Base-by-base conservation (phyloP, 805 yeast genomes). In the Saturnispora dispora region DNA sequence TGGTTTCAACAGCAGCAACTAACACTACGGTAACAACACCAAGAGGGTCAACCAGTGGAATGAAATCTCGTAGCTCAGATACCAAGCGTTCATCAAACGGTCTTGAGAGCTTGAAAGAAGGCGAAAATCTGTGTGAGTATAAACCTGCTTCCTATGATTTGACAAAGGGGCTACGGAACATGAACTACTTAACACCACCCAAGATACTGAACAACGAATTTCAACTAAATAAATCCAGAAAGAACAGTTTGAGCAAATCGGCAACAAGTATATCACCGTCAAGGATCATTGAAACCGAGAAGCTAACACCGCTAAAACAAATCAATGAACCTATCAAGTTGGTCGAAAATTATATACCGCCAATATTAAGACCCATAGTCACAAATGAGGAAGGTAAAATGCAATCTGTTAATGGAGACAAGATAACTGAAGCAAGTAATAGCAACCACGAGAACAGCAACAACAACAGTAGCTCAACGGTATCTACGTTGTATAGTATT, bases 141-240 rank as follows among this genome's bases (percentile, higher is more conserved):
- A 54, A 61, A 27, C 81, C 81, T 0, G 81, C 81, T 2, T 63
- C 65, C 8, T 76, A 71, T 59, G 80, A 76, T 55, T 61, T 76
- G 13, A 59, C 68, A 5, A 67, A 70, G 53, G 71, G 75, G 8
- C 61, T 67, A 4, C 55, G 76, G 37, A 60, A 72, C 37, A 65
- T 48, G 36, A 42, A 43, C 13, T 22, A 58, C 52, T 13, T n/a
- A n/a, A 45, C 20, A 27, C 51, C 27, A 42, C 51, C 27, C 3
- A 28, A 17, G 43, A 15, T 30, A 30, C 37, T 47, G 28, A 41
- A 42, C 11, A 18, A 36, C 9, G 42, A 42, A 33, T 48, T 30
- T 22, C 43, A 33, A 11, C 17, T 48, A n/a, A 48, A 48, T 15
- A 23, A 35, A 13, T 5, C 48, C 5, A 46, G 8, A 15, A 43